A percentile compares a stretch with the other conserved stretches of the same genome.
phyloP scores from a whole-genome alignment of 371 early-diverging fungal genomes.

The Apophysomyces elegans region DNA sequence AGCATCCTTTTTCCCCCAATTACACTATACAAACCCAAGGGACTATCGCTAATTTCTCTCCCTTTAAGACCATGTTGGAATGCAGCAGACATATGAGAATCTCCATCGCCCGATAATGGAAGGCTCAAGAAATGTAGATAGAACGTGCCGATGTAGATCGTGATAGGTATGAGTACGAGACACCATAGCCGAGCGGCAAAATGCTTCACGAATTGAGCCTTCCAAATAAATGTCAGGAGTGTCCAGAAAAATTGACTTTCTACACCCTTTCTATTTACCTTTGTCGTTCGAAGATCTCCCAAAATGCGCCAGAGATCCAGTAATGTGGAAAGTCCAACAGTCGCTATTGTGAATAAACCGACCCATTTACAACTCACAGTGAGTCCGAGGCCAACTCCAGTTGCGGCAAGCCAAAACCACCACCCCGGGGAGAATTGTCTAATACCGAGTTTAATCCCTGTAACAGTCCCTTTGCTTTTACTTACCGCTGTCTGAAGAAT shows the following conservation, averaged over 20 bases:
- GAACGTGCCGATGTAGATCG: slow-evolving; percentile 85
- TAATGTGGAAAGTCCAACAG: slow-evolving; percentile 84
- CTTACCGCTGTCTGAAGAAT: slow-evolving; percentile 67
- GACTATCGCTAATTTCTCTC: slow-evolving; percentile 61
- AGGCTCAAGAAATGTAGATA: slow-evolving; percentile 85
- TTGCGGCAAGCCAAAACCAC: slow-evolving; percentile 75
- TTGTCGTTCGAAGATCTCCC: slow-evolving; percentile 66
- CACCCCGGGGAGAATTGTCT: slow-evolving; percentile 68
- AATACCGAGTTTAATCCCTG: not conserved
- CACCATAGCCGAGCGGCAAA: slow-evolving; percentile 70
- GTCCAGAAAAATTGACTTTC: not conserved
- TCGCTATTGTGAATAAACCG: slow-evolving; percentile 87
- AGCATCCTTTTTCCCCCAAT: not conserved
- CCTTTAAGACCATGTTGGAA: slow-evolving; percentile 89
- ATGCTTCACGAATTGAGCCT: slow-evolving; percentile 66
- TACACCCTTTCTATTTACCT: slow-evolving; percentile 30
- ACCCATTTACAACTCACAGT: slow-evolving; percentile 86
- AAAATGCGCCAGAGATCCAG: slow-evolving; percentile 88
- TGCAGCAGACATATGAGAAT: slow-evolving; percentile 84
- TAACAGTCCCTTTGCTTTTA: slow-evolving; percentile 21
- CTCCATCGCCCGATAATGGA: slow-evolving; percentile 85
- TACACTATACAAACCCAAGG: slow-evolving; percentile 25
- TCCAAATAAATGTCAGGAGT: not conserved
- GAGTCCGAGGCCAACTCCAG: slow-evolving; percentile 76
- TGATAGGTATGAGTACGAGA: slow-evolving; percentile 82